A percentile compares a stretch with the other conserved stretches of the same genome.
phyloP scores from a whole-genome alignment of 129 eudicot species.

The Tagetes erecta region DNA sequence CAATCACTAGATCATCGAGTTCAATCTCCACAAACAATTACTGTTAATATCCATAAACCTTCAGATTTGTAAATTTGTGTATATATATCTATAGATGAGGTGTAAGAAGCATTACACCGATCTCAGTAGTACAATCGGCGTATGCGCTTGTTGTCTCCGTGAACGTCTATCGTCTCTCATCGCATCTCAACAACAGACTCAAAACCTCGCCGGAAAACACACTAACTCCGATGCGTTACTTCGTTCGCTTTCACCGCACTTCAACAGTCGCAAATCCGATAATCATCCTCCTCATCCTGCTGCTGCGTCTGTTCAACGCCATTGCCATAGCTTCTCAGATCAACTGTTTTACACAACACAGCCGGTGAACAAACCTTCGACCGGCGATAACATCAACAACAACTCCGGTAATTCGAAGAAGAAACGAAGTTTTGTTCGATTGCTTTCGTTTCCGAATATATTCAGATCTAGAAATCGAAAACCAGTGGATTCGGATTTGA shows the following conservation, averaged over 20 bases:
- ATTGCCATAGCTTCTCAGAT: slow-evolving; percentile 34
- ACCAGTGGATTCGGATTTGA: slow-evolving; percentile 29
- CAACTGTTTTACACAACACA: slow-evolving; percentile 58
- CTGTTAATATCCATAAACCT: not conserved
- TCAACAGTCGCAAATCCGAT: slow-evolving; percentile 47
- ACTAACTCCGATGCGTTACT: slow-evolving; percentile 41
- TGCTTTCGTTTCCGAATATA: slow-evolving; percentile 37
- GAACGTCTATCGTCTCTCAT: slow-evolving; percentile 51
- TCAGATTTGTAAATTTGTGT: not conserved
- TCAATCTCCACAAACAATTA: not conserved
- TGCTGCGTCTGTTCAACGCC: slow-evolving; percentile 13
- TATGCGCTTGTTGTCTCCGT: slow-evolving; percentile 75
- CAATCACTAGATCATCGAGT: slow-evolving; percentile 19
- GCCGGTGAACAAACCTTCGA: slow-evolving; percentile 38
- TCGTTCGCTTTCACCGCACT: slow-evolving; percentile 62
- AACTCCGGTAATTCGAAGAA: slow-evolving; percentile 15
- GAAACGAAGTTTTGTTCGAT: slow-evolving; percentile 28
- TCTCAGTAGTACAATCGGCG: slow-evolving; percentile 62
- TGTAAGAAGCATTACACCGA: slow-evolving; percentile 70
- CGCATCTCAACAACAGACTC: slow-evolving; percentile 46
- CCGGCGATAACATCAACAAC: not conserved
- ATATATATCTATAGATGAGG: slow-evolving; percentile 50
- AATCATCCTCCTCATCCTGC: slow-evolving; percentile 23
- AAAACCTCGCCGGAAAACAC: slow-evolving; percentile 24
- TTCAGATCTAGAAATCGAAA: slow-evolving; percentile 63